phyloP scores from a whole-genome alignment of 208 protist species.

The Leishmania guyanensis region DNA sequence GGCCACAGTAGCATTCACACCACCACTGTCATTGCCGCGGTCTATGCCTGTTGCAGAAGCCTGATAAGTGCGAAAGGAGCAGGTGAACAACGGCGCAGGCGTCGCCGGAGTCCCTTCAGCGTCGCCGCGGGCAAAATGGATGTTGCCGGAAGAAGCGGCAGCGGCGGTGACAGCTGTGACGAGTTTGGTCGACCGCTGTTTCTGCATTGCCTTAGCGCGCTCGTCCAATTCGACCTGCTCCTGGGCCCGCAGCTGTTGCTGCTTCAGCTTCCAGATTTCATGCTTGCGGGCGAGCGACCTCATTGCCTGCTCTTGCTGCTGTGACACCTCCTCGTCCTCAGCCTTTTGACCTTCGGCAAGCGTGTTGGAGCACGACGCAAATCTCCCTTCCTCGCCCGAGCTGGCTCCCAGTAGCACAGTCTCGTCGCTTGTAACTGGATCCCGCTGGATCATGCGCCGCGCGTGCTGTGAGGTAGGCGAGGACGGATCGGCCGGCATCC shows the following conservation, averaged over 20 bases:
- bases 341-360: conserved; percentile 5
- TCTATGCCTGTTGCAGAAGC: not conserved
- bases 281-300: conserved; percentile 65
- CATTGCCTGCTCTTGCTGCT: conserved; percentile 30
- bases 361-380: conserved; percentile 4
- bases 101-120: not conserved
- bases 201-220: conserved; percentile 22
- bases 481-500: conserved; percentile 30
- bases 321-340: not conserved
- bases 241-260: conserved; percentile 56
- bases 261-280: conserved; percentile 80
- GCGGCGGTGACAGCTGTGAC: not conserved
- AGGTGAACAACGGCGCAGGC: not conserved
- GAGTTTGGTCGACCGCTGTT: conserved; percentile 2
- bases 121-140: not conserved
- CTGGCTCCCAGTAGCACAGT: conserved; percentile 17
- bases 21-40: not conserved
- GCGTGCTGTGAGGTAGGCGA: conserved; percentile 25
- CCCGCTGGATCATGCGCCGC: conserved; percentile 23
- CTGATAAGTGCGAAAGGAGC: not conserved
- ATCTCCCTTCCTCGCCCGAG: conserved; percentile 20
- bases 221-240: conserved; percentile 32
- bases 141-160: not conserved
- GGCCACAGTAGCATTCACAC: not conserved
- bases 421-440: conserved; percentile 25